Percentiles rank a stretch among this genome's conserved stretches.
phyloP scores from a whole-genome alignment of 306 rosid genomes.

The Prosopis cineraria region DNA sequence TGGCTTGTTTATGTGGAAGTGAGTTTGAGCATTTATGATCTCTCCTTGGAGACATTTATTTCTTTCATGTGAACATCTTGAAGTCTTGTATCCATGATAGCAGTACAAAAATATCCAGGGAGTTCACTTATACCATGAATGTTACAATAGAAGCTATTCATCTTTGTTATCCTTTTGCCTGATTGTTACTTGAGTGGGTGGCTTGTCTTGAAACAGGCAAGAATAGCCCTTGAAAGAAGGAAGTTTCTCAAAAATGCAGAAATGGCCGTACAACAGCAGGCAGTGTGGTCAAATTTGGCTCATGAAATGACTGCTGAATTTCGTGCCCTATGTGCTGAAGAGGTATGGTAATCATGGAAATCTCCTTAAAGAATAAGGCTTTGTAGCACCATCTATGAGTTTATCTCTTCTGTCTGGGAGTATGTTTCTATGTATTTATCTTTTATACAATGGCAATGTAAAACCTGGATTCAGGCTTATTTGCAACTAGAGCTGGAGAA shows the following conservation, averaged over 20 bases:
- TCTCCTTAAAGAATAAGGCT: constrained; percentile 23
- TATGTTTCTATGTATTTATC: constrained; percentile 8
- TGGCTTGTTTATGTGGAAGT: constrained; percentile 13
- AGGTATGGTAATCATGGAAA: constrained; percentile 53
- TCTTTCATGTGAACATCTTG: constrained; percentile 9
- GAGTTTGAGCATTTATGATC: constrained; percentile 2
- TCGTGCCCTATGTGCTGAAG: constrained; percentile 97
- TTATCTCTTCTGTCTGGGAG: constrained; percentile 4
- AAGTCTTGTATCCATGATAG: constrained; percentile 8
- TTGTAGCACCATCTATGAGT: constrained; percentile 13
- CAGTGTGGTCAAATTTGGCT: constrained; percentile 96
- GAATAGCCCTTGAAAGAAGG: constrained; percentile 93
- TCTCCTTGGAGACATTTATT: background rate
- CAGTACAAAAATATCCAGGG: background rate
- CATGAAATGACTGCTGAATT: constrained; percentile 98
- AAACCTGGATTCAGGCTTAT: constrained; percentile 74
- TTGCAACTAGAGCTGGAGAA: constrained; percentile 98
- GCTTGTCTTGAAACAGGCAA: constrained; percentile 65
- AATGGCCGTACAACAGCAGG: constrained; percentile 89
- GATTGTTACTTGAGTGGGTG: constrained; percentile 22
- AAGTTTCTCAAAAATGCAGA: constrained; percentile 91
- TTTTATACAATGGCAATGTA: constrained; percentile 25
- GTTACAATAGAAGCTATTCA: background rate
- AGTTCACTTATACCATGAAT: background rate
- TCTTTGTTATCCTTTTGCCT: background rate